These are phyloP conservation scores for Gaertneriomyces sp. DNA, from an alignment of 192 early-diverging fungal species.

Conservation along the genomic window DNA sequence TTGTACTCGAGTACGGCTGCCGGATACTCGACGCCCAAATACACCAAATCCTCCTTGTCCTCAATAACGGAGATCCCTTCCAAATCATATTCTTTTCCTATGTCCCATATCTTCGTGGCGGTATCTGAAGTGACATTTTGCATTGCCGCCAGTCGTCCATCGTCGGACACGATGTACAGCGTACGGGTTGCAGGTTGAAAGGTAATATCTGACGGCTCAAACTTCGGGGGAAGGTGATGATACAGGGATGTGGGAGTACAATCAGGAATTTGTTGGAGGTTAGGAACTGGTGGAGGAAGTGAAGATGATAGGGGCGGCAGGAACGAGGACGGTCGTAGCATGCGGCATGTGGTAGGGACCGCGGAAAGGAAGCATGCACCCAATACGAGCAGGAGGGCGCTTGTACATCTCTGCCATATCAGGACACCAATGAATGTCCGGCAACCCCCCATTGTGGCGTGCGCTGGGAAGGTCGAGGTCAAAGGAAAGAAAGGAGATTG, in stretches of 20 bases:
- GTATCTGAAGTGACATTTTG: neutral
- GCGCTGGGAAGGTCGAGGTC: too few relatives aligned
- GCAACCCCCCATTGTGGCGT: too few relatives aligned
- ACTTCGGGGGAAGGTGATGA: slow-evolving; percentile 6
- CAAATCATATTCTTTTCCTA: slow-evolving; percentile 27
- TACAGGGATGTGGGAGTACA: neutral
- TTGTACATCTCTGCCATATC: too few relatives aligned
- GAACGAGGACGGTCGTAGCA: too few relatives aligned
- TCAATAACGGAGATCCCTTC: slow-evolving; percentile 28
- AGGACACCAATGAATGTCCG: too few relatives aligned
- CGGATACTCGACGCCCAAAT: slow-evolving; percentile 23
- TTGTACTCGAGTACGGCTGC: slow-evolving; percentile 27
- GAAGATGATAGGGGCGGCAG: too few relatives aligned
- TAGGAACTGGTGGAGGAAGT: too few relatives aligned
- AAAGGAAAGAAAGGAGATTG: too few relatives aligned
- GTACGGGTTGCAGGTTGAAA: slow-evolving; percentile 1
- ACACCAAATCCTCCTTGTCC: slow-evolving; percentile 9
- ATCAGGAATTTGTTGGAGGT: neutral
- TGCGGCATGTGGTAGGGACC: too few relatives aligned
- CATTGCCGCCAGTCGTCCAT: slow-evolving; percentile 15
- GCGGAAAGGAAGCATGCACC: too few relatives aligned
- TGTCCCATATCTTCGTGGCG: neutral
- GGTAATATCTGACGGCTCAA: slow-evolving; percentile 27
- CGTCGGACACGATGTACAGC: slow-evolving; percentile 22
- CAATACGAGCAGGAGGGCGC: too few relatives aligned